Conservation (phyloP, 495 filamentous ascomycete genomes). For the Sphaerosporella brunnea region DNA sequence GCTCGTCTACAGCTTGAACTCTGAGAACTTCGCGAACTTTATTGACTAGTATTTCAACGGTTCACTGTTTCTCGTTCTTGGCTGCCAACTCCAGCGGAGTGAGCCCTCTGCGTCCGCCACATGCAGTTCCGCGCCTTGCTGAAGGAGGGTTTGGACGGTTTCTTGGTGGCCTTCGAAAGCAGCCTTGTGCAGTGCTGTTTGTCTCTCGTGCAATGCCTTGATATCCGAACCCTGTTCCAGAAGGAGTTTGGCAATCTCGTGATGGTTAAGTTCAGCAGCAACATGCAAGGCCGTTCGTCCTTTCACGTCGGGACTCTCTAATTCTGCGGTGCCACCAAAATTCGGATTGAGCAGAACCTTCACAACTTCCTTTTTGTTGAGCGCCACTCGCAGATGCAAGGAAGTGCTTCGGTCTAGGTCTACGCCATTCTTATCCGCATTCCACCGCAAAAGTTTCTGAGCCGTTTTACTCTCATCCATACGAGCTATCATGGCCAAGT, state of each 20-base stretch:
- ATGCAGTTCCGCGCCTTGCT: conserved; percentile 1
- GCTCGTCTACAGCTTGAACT: neutral
- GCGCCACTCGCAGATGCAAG: conserved; percentile 11
- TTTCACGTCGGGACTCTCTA: too few species aligned
- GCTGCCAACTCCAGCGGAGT: conserved; percentile 1
- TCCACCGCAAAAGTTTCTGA: conserved; percentile 3
- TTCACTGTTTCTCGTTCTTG: neutral
- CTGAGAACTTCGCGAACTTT: neutral
- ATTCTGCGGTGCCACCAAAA: too few species aligned
- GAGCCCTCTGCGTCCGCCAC: neutral
- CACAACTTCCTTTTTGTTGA: too few species aligned
- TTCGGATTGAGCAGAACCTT: too few species aligned
- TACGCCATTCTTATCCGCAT: conserved; percentile 1
- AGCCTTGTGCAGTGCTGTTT: conserved; percentile 8
- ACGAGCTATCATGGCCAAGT: conserved; percentile 7
- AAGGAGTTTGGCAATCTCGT: too few species aligned
- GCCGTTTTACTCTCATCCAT: neutral
- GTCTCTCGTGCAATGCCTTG: too few species aligned
- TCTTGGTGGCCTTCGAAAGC: neutral
- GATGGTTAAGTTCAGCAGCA: too few species aligned
- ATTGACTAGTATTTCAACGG: neutral
- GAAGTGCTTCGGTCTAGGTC: conserved; percentile 8
- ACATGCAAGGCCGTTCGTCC: too few species aligned
- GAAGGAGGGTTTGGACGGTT: neutral
- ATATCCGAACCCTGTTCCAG: too few species aligned